Evolutionary conservation across 2,329 filamentous ascomycete species (phyloP).

Genomic region (Pseudogymnoascus sp.): DNA sequence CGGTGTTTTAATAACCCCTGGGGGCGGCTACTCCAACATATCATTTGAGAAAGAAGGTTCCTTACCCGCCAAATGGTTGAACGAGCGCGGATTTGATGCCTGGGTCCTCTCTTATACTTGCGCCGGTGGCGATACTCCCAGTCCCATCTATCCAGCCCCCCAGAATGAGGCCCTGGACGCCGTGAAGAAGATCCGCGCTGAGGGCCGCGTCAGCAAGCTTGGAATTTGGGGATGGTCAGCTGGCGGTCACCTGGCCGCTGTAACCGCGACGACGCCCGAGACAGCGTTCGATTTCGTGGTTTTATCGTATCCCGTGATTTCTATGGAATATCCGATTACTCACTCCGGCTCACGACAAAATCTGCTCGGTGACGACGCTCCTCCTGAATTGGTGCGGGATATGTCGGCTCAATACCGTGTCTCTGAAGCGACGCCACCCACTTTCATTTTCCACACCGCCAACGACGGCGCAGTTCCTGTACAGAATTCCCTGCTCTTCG

Average conservation of each 20-base stretch:
- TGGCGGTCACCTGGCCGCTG: conserved; percentile 22
- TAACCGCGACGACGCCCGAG: conserved; percentile 19
- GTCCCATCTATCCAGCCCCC: conserved; percentile 19
- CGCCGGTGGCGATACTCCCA: background rate
- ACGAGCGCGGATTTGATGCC: conserved; percentile 19
- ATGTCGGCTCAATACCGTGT: conserved; percentile 26
- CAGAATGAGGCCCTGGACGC: conserved; percentile 19
- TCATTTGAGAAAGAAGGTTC: conserved; percentile 19
- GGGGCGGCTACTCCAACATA: conserved; percentile 22
- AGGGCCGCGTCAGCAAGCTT: conserved; percentile 16
- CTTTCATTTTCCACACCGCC: conserved; percentile 31
- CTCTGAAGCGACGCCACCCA: conserved; percentile 24
- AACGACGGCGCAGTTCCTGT: conserved; percentile 25
- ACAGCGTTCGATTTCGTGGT: conserved; percentile 22
- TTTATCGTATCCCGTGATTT: conserved; percentile 24
- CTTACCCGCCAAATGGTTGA: conserved; percentile 20
- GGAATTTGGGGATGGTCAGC: conserved; percentile 25
- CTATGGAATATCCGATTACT: conserved; percentile 18
- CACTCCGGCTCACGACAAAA: conserved; percentile 18
- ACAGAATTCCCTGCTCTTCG: conserved; percentile 25
- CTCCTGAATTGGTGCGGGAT: conserved; percentile 18
- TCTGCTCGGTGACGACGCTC: conserved; percentile 20
- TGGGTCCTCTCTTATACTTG: conserved; percentile 23
- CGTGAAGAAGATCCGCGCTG: conserved; percentile 16
- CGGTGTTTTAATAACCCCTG: conserved; percentile 22